These are phyloP conservation scores for Hordeum vulgare DNA, from an alignment of 176 grass and related monocot genomes.

Conservation along the genomic window MorexV3_pseudomolecules_assembly NC_058524.1:58051616-58052115, in stretches of 20 bases:
- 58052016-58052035: background rate
- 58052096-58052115: background rate
- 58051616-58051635: slow-evolving; percentile 9
- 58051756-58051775: background rate
- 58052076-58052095: background rate
- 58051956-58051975: background rate
- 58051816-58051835: background rate
- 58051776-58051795: background rate
- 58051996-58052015: background rate
- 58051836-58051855: background rate
- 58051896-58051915: background rate
- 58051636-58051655: background rate
- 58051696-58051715: slow-evolving; percentile 36
- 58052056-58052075: background rate
- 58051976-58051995: background rate
- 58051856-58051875: background rate
- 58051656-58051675: background rate
- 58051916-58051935: too few species aligned
- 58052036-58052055: background rate
- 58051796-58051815: too few species aligned
- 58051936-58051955: background rate
- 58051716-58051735: background rate
- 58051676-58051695: background rate
- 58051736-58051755: background rate
- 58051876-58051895: background rate